Conservation (phyloP, 176 grass and related monocot genomes). For the Bonia amplexicaulis region DNA sequence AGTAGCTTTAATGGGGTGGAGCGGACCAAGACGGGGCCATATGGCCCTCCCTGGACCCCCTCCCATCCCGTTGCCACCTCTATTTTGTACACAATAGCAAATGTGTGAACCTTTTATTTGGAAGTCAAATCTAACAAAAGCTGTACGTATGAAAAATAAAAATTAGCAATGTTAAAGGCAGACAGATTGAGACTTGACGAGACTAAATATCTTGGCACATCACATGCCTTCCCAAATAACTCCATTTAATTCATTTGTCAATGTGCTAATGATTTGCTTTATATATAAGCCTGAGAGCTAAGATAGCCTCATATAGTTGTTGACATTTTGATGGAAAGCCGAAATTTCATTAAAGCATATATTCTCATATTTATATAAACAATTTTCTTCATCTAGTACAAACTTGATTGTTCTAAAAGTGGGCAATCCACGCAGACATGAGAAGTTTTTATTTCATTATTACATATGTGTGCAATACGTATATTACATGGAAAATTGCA, state of each 20-base stretch:
- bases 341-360: neutral
- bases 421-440: neutral
- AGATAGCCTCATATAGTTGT: neutral
- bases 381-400: neutral
- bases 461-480: neutral
- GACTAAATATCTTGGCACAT: conserved; percentile 1
- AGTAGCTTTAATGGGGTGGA: no score
- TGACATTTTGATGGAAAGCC: neutral
- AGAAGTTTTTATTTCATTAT: neutral
- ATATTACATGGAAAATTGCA: neutral
- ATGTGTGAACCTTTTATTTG: conserved; percentile 12
- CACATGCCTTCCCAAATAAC: neutral
- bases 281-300: conserved; percentile 2
- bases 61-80: no score
- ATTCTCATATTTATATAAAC: neutral
- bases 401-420: neutral
- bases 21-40: no score
- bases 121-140: conserved; percentile 16
- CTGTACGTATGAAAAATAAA: neutral
- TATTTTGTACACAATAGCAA: neutral
- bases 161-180: conserved; percentile 3
- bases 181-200: conserved; percentile 12
- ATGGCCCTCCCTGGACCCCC: no score
- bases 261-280: conserved; percentile 20
- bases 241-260: conserved; percentile 11